Evolutionary conservation across 23 red algal genomes (phyloP).

Genomic region (Agarophyton chilense): DNA sequence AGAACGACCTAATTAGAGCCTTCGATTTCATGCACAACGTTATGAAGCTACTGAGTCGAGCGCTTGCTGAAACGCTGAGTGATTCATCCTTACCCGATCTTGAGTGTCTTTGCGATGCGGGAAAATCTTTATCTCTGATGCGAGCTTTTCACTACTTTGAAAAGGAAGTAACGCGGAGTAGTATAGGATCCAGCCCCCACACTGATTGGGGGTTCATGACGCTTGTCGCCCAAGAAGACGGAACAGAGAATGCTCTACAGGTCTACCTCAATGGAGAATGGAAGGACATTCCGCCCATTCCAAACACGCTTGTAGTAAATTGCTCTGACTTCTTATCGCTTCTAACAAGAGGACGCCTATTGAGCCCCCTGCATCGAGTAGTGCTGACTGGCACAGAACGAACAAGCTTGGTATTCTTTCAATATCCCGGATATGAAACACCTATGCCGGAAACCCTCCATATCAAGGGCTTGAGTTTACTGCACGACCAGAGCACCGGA

Average conservation of each 20-base stretch:
- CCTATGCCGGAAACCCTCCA: background rate
- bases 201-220: constrained; percentile 68
- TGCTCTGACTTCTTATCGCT: constrained; percentile 59
- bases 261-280: constrained; percentile 4
- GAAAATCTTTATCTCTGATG: constrained; percentile 33
- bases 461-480: background rate
- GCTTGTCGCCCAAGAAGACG: constrained; percentile 33
- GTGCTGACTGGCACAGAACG: constrained; percentile 29
- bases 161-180: background rate
- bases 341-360: constrained; percentile 18
- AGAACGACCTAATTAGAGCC: background rate
- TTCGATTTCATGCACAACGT: constrained; percentile 30
- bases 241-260: constrained; percentile 26
- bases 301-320: constrained; percentile 57
- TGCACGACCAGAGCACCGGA: constrained; percentile 34
- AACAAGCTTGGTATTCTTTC: constrained; percentile 53
- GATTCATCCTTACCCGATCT: background rate
- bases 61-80: background rate
- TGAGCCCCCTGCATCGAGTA: constrained; percentile 35
- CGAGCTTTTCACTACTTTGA: constrained; percentile 62
- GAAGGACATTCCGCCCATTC: constrained; percentile 15
- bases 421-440: constrained; percentile 49
- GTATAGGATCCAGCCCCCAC: constrained; percentile 27
- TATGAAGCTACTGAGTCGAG: background rate
- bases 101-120: background rate